Conservation (phyloP, 2,329 filamentous ascomycete genomes). For the Xylaria polymorpha region DNA sequence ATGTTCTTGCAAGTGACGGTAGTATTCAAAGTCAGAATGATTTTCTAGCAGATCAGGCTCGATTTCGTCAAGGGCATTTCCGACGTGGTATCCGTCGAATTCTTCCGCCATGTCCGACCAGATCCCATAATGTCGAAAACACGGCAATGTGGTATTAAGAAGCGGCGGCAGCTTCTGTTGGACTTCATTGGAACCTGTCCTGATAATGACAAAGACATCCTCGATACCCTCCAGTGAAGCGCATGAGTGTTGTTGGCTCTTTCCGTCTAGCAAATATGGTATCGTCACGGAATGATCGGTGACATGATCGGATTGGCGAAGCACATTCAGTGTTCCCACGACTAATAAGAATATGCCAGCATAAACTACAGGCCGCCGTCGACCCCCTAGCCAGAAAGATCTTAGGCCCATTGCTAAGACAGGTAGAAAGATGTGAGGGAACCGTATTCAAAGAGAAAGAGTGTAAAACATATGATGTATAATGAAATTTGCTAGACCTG, state of each 20-base stretch:
- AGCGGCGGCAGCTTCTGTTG: constrained; percentile 31
- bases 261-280: constrained; percentile 3
- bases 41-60: constrained; percentile 28
- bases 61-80: constrained; percentile 31
- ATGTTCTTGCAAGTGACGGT: constrained; percentile 30
- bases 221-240: constrained; percentile 27
- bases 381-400: constrained; percentile 2
- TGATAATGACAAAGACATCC: constrained; percentile 38
- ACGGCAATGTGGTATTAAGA: constrained; percentile 33
- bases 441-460: constrained; percentile 11
- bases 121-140: constrained; percentile 34
- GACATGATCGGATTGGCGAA: constrained; percentile 2
- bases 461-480: background rate
- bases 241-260: constrained; percentile 12
- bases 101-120: constrained; percentile 36
- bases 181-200: constrained; percentile 40
- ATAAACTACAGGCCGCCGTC: constrained; percentile 22
- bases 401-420: constrained; percentile 9
- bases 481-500: background rate
- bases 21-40: constrained; percentile 37
- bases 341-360: constrained; percentile 15
- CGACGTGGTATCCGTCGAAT: constrained; percentile 31
- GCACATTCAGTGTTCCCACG: constrained; percentile 11
- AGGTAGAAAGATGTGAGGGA: background rate
- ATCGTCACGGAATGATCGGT: constrained; percentile 1